Evolutionary conservation across 2,329 filamentous ascomycete genomes (phyloP).

Genomic region (Aspergillus bombycis): DNA sequence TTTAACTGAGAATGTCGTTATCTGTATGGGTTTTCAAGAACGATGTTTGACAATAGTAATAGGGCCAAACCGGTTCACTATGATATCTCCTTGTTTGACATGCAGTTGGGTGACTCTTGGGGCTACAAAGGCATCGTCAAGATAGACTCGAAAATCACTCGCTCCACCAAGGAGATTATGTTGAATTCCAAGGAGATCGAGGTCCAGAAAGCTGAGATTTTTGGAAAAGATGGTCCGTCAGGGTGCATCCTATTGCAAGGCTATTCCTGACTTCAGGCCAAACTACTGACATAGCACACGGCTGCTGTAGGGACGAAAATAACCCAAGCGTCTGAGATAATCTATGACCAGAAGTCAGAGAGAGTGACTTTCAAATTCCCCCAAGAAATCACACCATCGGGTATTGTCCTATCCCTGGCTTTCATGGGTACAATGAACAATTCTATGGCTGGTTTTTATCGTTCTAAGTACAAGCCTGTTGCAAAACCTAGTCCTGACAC

Average conservation of each 20-base stretch:
- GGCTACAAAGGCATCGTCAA: conserved; percentile 83
- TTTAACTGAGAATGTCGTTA: neutral
- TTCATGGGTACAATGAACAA: conserved; percentile 86
- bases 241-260: neutral
- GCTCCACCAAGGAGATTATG: conserved; percentile 73
- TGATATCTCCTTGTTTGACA: conserved; percentile 74
- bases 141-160: conserved; percentile 74
- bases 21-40: conserved; percentile 1
- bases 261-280: conserved; percentile 1
- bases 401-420: conserved; percentile 70
- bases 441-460: conserved; percentile 90
- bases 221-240: conserved; percentile 38
- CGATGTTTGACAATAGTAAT: conserved; percentile 8
- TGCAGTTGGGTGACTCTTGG: conserved; percentile 74
- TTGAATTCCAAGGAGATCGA: conserved; percentile 86
- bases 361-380: conserved; percentile 78
- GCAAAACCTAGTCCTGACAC: conserved; percentile 74
- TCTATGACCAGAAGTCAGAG: conserved; percentile 82
- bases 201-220: conserved; percentile 62
- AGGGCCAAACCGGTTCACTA: conserved; percentile 87
- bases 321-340: conserved; percentile 65
- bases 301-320: conserved; percentile 29
- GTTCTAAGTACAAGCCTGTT: conserved; percentile 87
- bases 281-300: neutral
- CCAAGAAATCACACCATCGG: conserved; percentile 68